Base-by-base conservation (phyloP, 164 flowering plant genomes). In the Vitis vinifera region DNA sequence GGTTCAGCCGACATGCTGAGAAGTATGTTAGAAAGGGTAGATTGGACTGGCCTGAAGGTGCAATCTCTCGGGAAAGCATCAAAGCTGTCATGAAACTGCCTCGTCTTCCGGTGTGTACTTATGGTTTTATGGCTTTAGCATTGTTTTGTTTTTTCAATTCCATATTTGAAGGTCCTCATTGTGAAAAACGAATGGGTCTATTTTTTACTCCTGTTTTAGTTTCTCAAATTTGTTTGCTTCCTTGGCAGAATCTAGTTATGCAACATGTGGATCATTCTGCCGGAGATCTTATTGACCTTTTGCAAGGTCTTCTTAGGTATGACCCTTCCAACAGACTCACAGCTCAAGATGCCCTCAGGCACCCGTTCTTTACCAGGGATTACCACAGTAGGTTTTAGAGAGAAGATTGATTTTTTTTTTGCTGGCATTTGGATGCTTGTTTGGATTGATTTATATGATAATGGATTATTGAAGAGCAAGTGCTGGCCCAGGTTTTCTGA, bases 1-100 rank as follows among this genome's bases (percentile, higher is more conserved):
- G 3, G 52, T 68, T 12, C 76, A 90, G 94, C 63, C 85, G 83
- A 9, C 89, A 81, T 70, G 84, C 85, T 11, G 94, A 87, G 82
- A 90, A 90, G 74, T 90, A 85, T 74, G 76, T 88, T 13, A 79
- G 84, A 70, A 83, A 81, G 67, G 89, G 92, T 17, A 85, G 86
- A 72, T 52, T 86, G 77, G 84, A 86, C 73, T 88, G 91, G 91
- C 94, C 94, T 1, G 91, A 89, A 52, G 91, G 94, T 64, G 86
- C 91, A 8, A 79, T 86, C 37, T 87, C 94, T 8, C 77, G 91
- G 64, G 94, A 90, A 47, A 87, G 94, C 80, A 88, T 90, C 49
- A 87, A 79, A 77, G 86, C 89, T 12, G 89, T 90, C 19, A 48
- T 70, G 70, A 86, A 87, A 72, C 68, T 90, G 37, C 91, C 87